Conservation (phyloP, 768 basidiomycete genomes). For the Amanita molliuscula region DNA sequence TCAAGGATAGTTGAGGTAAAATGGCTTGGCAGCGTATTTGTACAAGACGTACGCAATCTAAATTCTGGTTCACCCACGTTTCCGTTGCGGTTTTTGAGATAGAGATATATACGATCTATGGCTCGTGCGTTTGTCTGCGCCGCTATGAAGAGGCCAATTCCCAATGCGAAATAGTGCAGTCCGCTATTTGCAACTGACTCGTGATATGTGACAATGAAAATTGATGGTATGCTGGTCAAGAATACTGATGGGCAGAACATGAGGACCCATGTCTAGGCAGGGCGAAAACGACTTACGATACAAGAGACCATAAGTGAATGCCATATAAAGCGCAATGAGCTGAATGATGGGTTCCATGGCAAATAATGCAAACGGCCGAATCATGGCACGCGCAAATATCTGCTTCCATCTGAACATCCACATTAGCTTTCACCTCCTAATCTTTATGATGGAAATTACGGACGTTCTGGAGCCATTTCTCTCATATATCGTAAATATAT, state of each 20-base stretch:
- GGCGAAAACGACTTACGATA: slow-evolving; percentile 32
- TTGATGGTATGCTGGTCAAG: slow-evolving; percentile 51
- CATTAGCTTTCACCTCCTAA: not conserved
- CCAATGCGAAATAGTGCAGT: slow-evolving; percentile 63
- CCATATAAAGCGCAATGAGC: slow-evolving; percentile 57
- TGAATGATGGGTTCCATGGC: slow-evolving; percentile 55
- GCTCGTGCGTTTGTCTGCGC: slow-evolving; percentile 45
- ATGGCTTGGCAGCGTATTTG: not conserved
- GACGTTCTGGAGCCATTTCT: slow-evolving; percentile 30
- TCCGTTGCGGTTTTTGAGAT: slow-evolving; percentile 37
- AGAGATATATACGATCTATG: slow-evolving; percentile 45
- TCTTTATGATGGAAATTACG: slow-evolving; percentile 12
- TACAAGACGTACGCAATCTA: slow-evolving; percentile 29
- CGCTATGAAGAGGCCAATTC: slow-evolving; percentile 43
- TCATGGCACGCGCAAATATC: slow-evolving; percentile 42
- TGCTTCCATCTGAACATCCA: slow-evolving; percentile 31
- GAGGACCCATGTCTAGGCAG: not conserved
- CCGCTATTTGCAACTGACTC: slow-evolving; percentile 49
- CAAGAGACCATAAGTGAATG: slow-evolving; percentile 54
- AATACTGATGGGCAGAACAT: slow-evolving; percentile 34
- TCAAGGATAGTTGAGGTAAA: not conserved
- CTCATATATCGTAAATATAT: slow-evolving; percentile 41
- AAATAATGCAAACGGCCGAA: slow-evolving; percentile 63
- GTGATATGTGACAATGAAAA: slow-evolving; percentile 46
- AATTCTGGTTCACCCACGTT: slow-evolving; percentile 41